Conservation (phyloP, 768 basidiomycete species). For the Suillus placidus region DNA sequence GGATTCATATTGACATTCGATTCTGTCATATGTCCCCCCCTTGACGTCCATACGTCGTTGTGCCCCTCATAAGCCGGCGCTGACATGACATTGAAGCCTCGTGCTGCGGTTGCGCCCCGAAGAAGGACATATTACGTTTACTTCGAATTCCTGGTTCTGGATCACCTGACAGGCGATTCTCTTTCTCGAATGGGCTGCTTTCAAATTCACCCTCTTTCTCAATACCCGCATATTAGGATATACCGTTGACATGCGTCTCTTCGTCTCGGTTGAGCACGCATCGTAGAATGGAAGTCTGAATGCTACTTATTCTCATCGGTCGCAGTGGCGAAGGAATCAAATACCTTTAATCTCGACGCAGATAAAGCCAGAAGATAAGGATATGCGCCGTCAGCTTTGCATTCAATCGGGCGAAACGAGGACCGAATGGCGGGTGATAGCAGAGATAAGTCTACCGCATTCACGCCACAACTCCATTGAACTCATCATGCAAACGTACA, state of each 20-base stretch:
- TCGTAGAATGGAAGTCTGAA: neutral
- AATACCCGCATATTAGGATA: neutral
- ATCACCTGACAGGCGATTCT: neutral
- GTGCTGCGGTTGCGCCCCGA: too few relatives aligned
- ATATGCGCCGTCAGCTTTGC: neutral
- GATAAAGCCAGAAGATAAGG: constrained; percentile 8
- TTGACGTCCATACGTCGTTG: neutral
- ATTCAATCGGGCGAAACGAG: neutral
- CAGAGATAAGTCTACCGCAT: neutral
- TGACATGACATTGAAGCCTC: neutral
- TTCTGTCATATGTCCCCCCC: neutral
- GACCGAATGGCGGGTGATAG: neutral
- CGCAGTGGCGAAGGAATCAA: neutral
- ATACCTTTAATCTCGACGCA: neutral
- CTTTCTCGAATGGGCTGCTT: neutral
- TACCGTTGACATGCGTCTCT: neutral
- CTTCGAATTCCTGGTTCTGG: neutral
- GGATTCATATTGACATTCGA: neutral
- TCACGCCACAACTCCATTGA: neutral
- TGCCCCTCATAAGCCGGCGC: neutral
- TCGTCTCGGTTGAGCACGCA: neutral
- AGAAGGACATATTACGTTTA: neutral
- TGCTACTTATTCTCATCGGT: neutral
- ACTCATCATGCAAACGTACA: neutral
- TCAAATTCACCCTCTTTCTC: neutral